A percentile compares a stretch with the other conserved stretches of the same genome.
Evolutionary conservation across 352 stramenopile species (phyloP).

Genomic region (Phytophthora hibernalis): DNA sequence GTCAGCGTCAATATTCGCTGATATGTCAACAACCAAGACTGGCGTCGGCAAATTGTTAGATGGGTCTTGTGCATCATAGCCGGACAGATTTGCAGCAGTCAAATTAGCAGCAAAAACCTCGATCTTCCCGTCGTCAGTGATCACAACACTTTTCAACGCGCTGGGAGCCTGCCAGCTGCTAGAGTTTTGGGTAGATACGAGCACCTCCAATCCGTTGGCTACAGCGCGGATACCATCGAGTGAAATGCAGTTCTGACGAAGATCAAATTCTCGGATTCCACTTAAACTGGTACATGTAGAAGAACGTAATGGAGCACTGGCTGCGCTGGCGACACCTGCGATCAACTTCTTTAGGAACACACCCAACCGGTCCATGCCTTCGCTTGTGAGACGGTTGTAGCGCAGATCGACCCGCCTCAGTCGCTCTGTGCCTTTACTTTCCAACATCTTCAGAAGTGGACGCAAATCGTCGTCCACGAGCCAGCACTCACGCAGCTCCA

Average conservation of each 20-base stretch:
- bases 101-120: slow-evolving; percentile 48
- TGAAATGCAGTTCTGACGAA: slow-evolving; percentile 78
- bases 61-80: slow-evolving; percentile 12
- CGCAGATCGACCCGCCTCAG: slow-evolving; percentile 60
- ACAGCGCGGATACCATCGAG: slow-evolving; percentile 67
- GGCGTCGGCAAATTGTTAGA: slow-evolving; percentile 1
- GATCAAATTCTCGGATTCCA: slow-evolving; percentile 54
- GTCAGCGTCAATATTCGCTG: slow-evolving; percentile 51
- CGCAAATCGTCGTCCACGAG: slow-evolving; percentile 59
- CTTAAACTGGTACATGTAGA: background rate
- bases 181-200: slow-evolving; percentile 28
- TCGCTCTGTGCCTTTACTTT: slow-evolving; percentile 20
- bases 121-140: slow-evolving; percentile 57
- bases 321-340: background rate
- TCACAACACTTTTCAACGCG: slow-evolving; percentile 46
- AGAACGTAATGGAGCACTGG: background rate
- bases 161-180: background rate
- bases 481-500: slow-evolving; percentile 62
- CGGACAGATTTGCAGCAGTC: slow-evolving; percentile 2
- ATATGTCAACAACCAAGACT: slow-evolving; percentile 59
- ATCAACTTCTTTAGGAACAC: slow-evolving; percentile 37
- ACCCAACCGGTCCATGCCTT: slow-evolving; percentile 47
- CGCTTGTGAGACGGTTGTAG: slow-evolving; percentile 65
- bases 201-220: slow-evolving; percentile 52
- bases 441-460: slow-evolving; percentile 50